Evolutionary conservation across 139 green algal species (phyloP).

Genomic region (Chlorella sp.): DNA sequence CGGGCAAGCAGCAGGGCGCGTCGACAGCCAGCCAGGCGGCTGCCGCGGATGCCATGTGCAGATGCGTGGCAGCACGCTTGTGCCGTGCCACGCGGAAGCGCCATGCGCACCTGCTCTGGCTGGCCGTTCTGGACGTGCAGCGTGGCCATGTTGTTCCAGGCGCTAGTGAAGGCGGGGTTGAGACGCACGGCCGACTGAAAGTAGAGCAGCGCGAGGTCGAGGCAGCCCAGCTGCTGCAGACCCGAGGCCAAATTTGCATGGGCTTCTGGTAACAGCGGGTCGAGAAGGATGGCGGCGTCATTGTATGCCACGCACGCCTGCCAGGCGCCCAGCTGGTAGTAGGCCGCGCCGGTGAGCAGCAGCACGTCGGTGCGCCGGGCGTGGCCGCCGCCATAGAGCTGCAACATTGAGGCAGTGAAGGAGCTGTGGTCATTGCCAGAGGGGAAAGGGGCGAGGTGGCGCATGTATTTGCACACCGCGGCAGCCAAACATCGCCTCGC

Average conservation of each 20-base stretch:
- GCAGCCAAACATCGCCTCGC: background rate
- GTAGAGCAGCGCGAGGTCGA: constrained; percentile 85
- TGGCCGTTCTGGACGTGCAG: constrained; percentile 71
- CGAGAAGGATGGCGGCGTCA: constrained; percentile 71
- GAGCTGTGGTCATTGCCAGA: no score
- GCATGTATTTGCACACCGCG: background rate
- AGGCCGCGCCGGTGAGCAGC: constrained; percentile 79
- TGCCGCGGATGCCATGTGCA: background rate
- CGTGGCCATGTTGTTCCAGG: constrained; percentile 81
- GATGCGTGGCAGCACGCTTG: no score
- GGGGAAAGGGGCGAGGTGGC: background rate
- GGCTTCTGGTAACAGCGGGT: constrained; percentile 41
- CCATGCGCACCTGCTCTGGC: constrained; percentile 33
- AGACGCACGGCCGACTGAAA: constrained; percentile 79
- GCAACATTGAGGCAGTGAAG: background rate
- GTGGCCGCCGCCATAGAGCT: constrained; percentile 41
- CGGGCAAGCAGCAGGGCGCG: background rate
- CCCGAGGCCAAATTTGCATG: constrained; percentile 78
- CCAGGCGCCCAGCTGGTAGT: constrained; percentile 82
- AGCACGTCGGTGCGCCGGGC: constrained; percentile 66
- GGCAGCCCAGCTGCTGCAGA: constrained; percentile 74
- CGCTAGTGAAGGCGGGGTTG: constrained; percentile 75
- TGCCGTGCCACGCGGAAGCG: background rate
- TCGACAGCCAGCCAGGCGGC: no score
- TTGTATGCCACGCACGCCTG: constrained; percentile 70